Evolutionary conservation across 1,139 yeast genomes (phyloP).

Genomic region (Scheffersomyces segobiensis): DNA sequence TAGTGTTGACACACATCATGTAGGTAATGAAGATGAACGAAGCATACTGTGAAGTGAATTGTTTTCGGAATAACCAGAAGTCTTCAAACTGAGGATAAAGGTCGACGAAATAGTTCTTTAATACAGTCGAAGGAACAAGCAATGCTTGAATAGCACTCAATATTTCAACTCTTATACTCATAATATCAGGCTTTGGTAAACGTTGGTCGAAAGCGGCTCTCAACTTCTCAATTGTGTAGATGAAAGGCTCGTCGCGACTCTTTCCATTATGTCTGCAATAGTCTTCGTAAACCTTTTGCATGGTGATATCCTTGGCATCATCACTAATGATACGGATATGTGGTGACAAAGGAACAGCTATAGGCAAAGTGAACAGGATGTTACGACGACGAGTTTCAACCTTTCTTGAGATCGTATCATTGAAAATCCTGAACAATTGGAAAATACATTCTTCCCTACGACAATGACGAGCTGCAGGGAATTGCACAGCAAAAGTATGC

Average conservation of each 20-base stretch:
- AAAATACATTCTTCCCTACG: slow-evolving; percentile 94
- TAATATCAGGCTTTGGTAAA: slow-evolving; percentile 86
- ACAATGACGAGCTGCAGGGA: slow-evolving; percentile 97
- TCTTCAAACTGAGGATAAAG: slow-evolving; percentile 82
- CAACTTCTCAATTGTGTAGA: slow-evolving; percentile 80
- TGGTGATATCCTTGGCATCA: slow-evolving; percentile 71
- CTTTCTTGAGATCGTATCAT: slow-evolving; percentile 74
- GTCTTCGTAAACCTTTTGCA: slow-evolving; percentile 87
- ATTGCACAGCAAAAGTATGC: slow-evolving; percentile 93
- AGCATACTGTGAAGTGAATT: slow-evolving; percentile 95
- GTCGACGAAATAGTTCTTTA: slow-evolving; percentile 65
- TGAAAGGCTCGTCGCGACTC: slow-evolving; percentile 86
- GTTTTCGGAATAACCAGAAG: slow-evolving; percentile 96
- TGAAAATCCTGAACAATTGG: slow-evolving; percentile 86
- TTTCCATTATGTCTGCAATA: slow-evolving; percentile 74
- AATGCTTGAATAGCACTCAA: slow-evolving; percentile 85
- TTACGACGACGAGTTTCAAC: slow-evolving; percentile 88
- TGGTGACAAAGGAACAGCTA: slow-evolving; percentile 92
- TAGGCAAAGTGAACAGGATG: slow-evolving; percentile 83
- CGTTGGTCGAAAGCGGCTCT: slow-evolving; percentile 93
- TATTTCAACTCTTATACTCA: slow-evolving; percentile 88
- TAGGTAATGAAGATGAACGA: slow-evolving; percentile 90
- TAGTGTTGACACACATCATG: slow-evolving; percentile 89
- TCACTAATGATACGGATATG: slow-evolving; percentile 91
- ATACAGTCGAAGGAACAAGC: slow-evolving; percentile 81